These are phyloP conservation scores for Sanghuangporus sanghuang DNA, from an alignment of 1,284 basidiomycete genomes.

Conservation along the genomic window DNA sequence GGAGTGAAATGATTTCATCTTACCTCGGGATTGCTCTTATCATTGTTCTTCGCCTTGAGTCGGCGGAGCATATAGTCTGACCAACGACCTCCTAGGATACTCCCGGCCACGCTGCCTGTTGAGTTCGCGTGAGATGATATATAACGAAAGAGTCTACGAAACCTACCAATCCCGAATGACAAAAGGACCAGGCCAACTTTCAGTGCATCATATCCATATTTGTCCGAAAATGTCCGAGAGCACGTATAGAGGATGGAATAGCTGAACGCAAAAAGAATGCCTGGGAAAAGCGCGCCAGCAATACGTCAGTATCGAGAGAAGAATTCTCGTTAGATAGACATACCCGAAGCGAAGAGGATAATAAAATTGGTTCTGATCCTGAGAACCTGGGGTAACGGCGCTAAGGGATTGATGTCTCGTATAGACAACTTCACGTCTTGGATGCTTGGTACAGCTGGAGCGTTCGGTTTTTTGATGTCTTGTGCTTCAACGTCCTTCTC, in stretches of 20 bases:
- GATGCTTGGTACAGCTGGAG: background rate
- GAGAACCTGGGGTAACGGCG: conserved; percentile 54
- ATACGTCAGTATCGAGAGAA: background rate
- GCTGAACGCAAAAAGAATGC: conserved; percentile 67
- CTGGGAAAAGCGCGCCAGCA: conserved; percentile 29
- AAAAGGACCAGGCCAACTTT: conserved; percentile 74
- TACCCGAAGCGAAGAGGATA: conserved; percentile 68
- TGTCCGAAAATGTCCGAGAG: conserved; percentile 56
- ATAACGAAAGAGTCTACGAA: conserved; percentile 4
- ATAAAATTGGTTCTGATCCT: conserved; percentile 60
- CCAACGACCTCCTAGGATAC: conserved; percentile 71
- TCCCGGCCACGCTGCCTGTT: conserved; percentile 62
- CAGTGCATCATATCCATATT: conserved; percentile 68
- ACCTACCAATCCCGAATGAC: conserved; percentile 63
- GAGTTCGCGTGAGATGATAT: background rate
- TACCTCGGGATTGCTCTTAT: conserved; percentile 63
- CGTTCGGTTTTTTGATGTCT: background rate
- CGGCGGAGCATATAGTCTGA: conserved; percentile 61
- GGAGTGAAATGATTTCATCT: conserved; percentile 16
- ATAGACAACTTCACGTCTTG: conserved; percentile 44
- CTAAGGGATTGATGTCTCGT: conserved; percentile 69
- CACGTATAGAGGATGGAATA: conserved; percentile 72
- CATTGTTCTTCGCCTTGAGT: conserved; percentile 56
- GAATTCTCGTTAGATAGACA: conserved; percentile 19
- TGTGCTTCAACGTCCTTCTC: conserved; percentile 19